Base-by-base conservation (phyloP, 768 basidiomycete species). In the Tylopilus vinaceipallidus region DNA sequence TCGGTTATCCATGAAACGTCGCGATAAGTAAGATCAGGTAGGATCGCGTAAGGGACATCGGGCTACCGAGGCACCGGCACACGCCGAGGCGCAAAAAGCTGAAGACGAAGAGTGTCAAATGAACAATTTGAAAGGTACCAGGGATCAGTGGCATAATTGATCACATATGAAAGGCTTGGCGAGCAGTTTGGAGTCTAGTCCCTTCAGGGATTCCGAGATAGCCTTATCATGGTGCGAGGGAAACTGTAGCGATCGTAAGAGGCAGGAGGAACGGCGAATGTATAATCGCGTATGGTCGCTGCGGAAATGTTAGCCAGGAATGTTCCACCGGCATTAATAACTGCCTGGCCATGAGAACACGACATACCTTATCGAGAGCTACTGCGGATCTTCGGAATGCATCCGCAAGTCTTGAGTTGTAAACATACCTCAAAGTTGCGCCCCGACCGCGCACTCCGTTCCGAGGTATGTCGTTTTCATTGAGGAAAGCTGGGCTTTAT, bases 321-420 rank as follows among this genome's bases (percentile, higher is more conserved):
- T 36, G 57, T 53, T 61, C 59, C 53, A 61, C 57, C 53, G 57
- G 48, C 41, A 9, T 50, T 55, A 54, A 48, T 53, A 52, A 43
- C 20, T 45, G 24, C 34, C 44, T 33, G 30, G 23, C 19, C 60
- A 63, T 65, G 66, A 57, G 63, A 63, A 65, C 45, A 42, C 19
- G 49, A 47, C 59, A 55, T 49, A 60, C 63, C 52, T 41, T 35
- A 59, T 62, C 48, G 50, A 47, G 48, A 11, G 35, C 33, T 26
- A 58, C 59, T 62, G 57, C 67, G 67, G 67, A 69, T 66, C 65
- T 67, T 57, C 55, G 55, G 54, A 54, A 51, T 39, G 12, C 41
- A 52, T 37, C 41, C 22, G 40, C 30, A 35, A 26, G 22, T 34
- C 23, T 32, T 34, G 45, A 41, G 20, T 49, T 14, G 42, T 40